Evolutionary conservation across 768 basidiomycete species (phyloP), one percentile per base, ranked within the genome.

Genomic region (Neoboletus brunneissimus): DNA sequence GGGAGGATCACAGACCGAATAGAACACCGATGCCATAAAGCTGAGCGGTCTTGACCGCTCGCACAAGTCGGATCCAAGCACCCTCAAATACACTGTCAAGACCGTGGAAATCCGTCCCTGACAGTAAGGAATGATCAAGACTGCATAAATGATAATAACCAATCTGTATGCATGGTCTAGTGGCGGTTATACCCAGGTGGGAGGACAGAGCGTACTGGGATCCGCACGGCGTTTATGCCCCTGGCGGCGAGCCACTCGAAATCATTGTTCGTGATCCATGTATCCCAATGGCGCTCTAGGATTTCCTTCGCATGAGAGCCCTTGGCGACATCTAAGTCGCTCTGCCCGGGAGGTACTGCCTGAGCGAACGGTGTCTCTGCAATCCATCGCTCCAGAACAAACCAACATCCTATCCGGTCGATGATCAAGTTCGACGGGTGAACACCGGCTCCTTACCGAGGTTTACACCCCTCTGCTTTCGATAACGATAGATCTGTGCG

Each of bases 401-500:
- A 91, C 88, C 87, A 89, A 8, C 81, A 85, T 1, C 88, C 87
- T 89, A 56, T 27, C 22, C 9, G 27, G 53, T 51, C 13, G 40
- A 49, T 64, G 57, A 61, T 59, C 55, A 43, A 32, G 45, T 40
- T 48, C 45, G 34, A 42, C 15, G 27, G 9, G 37, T 54, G 58
- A 32, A 48, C 56, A 29, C 40, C 31, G 20, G 23, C 50, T 29
- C 54, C 57, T 67, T 67, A 86, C 90, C 90, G 11, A 93, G 80
- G 68, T 93, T 93, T 6, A 91, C 85, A n/a, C 90, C 90, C 51
- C 84, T 79, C 63, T 89, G 89, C 64, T 84, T 87, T 59, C 90
- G 79, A 72, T 83, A 87, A 37, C 82, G 77, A 63, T 82, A 79
- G 45, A 81, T 32, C 23, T 66, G 61, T 11, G 61, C 62, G n/a